Evolutionary conservation across 495 filamentous ascomycete genomes (phyloP), one percentile per base, ranked within the genome.

Genomic region (Penicillium chermesinum): DNA sequence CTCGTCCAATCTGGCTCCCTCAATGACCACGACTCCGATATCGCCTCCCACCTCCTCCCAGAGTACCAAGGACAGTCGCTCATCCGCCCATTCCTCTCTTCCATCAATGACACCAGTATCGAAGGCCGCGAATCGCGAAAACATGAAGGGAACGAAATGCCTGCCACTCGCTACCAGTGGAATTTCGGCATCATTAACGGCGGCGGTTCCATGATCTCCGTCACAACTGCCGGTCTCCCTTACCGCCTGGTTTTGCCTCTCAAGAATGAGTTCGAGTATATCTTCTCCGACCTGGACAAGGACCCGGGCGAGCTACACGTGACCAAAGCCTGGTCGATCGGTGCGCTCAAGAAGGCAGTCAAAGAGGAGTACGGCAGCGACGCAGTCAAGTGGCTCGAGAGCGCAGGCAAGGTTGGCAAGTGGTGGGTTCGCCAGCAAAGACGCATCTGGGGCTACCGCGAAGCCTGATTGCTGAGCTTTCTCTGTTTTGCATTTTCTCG

Each of bases 111-210:
- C 19, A 27, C 25, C n/a, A 39, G 44, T 8, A 32, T 22, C 18
- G 44, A 48, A 12, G 16, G 22, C 19, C 44, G 48, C n/a, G 42
- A 43, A n/a, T 32, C 35, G 5, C 41, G 38, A 19, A 50, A 50
- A 8, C 37, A 54, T n/a, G 32, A 46, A 0, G 41, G n/a, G n/a
- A n/a, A 48, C 10, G 25, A 30, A 4, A n/a, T 16, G 41, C 16
- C 34, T 44, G n/a, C 38, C 12, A 53, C 35, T 7, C 54, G 48
- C 2, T 38, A 36, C 13, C 49, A 30, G 20, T 63, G 60, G 71
- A 73, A 74, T 44, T 65, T 75, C 35, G 71, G 67, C 16, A 52
- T 74, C 15, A 65, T 75, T 41, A 74, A 75, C 21, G 69, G 70
- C 0, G 72, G 72, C 25, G 71, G 70, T 15, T 58, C 65, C 0